Percentiles rank a stretch among this genome's conserved stretches.
These are phyloP conservation scores for Pleurotus platypus DNA, from an alignment of 768 basidiomycete genomes.

Conservation along the genomic window DNA sequence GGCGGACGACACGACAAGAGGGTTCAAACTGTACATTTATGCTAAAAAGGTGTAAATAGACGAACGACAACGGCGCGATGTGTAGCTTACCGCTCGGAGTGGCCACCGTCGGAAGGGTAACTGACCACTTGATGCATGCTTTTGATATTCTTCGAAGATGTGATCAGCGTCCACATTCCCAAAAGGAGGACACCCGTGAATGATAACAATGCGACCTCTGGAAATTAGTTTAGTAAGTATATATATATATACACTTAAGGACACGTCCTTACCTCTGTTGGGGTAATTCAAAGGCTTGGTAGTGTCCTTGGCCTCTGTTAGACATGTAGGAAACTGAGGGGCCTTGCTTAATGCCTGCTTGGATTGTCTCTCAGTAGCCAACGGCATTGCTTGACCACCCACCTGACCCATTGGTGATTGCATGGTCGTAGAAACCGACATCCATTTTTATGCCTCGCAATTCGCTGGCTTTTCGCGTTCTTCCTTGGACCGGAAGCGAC, in stretches of 20 bases:
- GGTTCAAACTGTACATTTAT: conserved; percentile 49
- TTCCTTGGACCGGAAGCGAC: conserved; percentile 14
- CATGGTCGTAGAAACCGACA: conserved; percentile 26
- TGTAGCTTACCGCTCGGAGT: conserved; percentile 51
- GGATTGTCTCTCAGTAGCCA: not conserved
- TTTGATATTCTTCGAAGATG: conserved; percentile 66
- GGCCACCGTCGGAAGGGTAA: conserved; percentile 73
- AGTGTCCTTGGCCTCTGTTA: conserved; percentile 19
- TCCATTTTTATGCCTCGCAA: conserved; percentile 29
- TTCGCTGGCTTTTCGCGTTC: conserved; percentile 28
- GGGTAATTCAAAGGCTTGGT: conserved; percentile 51
- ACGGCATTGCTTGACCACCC: conserved; percentile 12
- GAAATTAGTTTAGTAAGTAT: not conserved
- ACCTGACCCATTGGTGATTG: conserved; percentile 29
- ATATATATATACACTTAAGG: too few species aligned
- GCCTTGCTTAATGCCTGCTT: conserved; percentile 26
- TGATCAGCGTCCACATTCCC: conserved; percentile 46
- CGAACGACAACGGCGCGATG: not conserved
- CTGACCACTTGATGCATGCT: conserved; percentile 50
- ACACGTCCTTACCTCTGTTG: conserved; percentile 31
- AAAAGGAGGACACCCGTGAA: conserved; percentile 36
- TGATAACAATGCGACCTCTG: conserved; percentile 65
- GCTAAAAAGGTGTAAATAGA: conserved; percentile 34
- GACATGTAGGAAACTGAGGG: conserved; percentile 18
- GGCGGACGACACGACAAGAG: not conserved